Evolutionary conservation across 2,329 filamentous ascomycete genomes (phyloP), one percentile per base, ranked within the genome.

Genomic region (Colletotrichum coccodes): DNA sequence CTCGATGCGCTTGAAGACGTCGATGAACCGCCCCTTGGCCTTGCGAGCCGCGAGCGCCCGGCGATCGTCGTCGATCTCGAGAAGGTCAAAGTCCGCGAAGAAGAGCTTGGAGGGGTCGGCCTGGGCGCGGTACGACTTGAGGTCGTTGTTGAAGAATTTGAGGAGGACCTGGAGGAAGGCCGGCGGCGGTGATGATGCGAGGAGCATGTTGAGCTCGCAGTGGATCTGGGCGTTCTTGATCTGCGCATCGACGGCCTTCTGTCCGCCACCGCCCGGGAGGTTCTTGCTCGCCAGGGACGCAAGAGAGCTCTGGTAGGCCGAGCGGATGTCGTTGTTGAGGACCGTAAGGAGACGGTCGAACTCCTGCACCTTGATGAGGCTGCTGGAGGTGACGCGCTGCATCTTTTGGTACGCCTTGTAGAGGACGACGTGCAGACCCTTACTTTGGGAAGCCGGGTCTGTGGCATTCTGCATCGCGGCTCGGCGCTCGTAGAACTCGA

Each of bases 101-200:
- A 92, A 93, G 56, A 97, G 84, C 69, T 86, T 86, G 11, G 90
- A 87, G 32, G 89, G 86, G 72, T 96, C 89, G 12, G 90, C 85
- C 62, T 87, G 84, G 6, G 82, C 82, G 46, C 87, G 84, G 61
- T 95, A 86, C 23, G 84, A 82, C 0, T 83, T 83, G 32, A 94
- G 79, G 52, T 90, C 87, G 32, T 83, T 82, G 36, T 84, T 84
- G 68, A 95, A 90, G 67, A 91, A 85, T 62, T 87, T 89, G 71
- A 90, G 87, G n/a, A 94, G 84, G 40, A 92, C 87, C 18, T 82
- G 76, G 30, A 85, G 77, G 72, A 90, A 87, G 2, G 79, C 76
- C 1, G 80, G 76, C 11, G 85, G 83, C 40, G 85, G 85, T 46
- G 79, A 77, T 7, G 79, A 78, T 3, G 80, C 82, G n/a, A 89